A percentile compares a stretch with the other conserved stretches of the same genome.
These are phyloP conservation scores for Spathaspora gorwiae DNA, from an alignment of 805 yeast genomes.

Conservation along the genomic window DNA sequence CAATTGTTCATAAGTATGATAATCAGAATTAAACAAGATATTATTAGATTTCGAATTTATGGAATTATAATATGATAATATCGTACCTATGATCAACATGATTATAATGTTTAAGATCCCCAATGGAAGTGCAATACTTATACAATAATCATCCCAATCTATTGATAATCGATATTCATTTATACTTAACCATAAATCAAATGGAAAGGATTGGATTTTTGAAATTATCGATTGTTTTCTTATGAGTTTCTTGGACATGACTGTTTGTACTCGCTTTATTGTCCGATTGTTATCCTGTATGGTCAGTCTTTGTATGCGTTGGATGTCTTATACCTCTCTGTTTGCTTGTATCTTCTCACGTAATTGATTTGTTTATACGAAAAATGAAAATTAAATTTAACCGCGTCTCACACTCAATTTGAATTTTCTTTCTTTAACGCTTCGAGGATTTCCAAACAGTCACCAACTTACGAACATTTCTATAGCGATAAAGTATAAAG, in stretches of 20 bases:
- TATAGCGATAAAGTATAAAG: no score
- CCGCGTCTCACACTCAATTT: no score
- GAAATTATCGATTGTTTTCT: constrained; percentile 27
- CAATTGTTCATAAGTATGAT: constrained; percentile 28
- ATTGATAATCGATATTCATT: constrained; percentile 35
- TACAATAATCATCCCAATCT: constrained; percentile 38
- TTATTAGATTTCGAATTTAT: constrained; percentile 26
- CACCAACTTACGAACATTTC: no score
- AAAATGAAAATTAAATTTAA: no score
- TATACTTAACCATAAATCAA: constrained; percentile 30
- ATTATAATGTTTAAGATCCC: constrained; percentile 16
- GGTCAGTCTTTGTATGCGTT: no score
- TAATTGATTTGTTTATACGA: no score
- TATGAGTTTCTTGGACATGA: constrained; percentile 8
- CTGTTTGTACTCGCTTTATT: not conserved
- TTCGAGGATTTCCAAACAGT: no score
- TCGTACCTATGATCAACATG: constrained; percentile 9
- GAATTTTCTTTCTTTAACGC: no score
- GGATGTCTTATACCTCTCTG: no score
- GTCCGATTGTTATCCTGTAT: no score
- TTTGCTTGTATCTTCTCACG: no score
- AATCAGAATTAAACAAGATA: constrained; percentile 31
- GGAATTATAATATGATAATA: constrained; percentile 19
- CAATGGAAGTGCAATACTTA: constrained; percentile 25
- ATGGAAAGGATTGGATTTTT: constrained; percentile 31